Evolutionary conservation across 2,329 filamentous ascomycete genomes (phyloP).

Genomic region (Nothomitra cinnamomea): DNA sequence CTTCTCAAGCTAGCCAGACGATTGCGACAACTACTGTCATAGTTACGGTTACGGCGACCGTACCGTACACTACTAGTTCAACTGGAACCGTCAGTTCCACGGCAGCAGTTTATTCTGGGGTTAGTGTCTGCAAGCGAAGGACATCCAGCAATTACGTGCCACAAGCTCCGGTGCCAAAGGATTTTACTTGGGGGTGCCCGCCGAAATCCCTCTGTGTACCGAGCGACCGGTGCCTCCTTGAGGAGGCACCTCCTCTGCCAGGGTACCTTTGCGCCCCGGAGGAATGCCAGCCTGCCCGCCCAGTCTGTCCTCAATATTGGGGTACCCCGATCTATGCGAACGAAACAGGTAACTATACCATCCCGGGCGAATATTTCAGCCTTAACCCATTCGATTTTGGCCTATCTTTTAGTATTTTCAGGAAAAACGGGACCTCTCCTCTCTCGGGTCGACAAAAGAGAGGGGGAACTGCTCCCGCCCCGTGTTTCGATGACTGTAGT

Average conservation of each 20-base stretch:
- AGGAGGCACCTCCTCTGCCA: conserved; percentile 1
- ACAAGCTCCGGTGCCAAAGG: conserved; percentile 4
- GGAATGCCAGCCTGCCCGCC: neutral
- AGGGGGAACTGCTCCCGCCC: neutral
- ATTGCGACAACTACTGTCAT: no score
- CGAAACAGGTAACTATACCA: conserved; percentile 1
- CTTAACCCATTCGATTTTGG: conserved; percentile 5
- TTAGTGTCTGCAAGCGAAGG: no score
- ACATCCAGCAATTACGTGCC: no score
- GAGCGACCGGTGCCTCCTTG: conserved; percentile 4
- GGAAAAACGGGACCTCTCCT: neutral
- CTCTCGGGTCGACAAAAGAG: neutral
- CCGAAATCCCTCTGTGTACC: conserved; percentile 4
- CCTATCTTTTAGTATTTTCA: conserved; percentile 5
- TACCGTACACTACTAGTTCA: no score
- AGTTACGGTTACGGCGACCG: no score
- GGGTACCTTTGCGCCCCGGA: conserved; percentile 3
- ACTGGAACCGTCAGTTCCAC: no score
- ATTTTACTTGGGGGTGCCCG: conserved; percentile 6
- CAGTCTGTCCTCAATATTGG: conserved; percentile 1
- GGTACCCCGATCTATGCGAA: conserved; percentile 4
- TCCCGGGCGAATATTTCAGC: conserved; percentile 7
- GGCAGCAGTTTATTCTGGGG: no score
- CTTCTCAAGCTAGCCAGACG: no score
- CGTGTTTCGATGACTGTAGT: conserved; percentile 7